A percentile compares a stretch with the other conserved stretches of the same genome.
phyloP scores from a whole-genome alignment of 257 asterid species.

The Ilex aquifolium region DNA sequence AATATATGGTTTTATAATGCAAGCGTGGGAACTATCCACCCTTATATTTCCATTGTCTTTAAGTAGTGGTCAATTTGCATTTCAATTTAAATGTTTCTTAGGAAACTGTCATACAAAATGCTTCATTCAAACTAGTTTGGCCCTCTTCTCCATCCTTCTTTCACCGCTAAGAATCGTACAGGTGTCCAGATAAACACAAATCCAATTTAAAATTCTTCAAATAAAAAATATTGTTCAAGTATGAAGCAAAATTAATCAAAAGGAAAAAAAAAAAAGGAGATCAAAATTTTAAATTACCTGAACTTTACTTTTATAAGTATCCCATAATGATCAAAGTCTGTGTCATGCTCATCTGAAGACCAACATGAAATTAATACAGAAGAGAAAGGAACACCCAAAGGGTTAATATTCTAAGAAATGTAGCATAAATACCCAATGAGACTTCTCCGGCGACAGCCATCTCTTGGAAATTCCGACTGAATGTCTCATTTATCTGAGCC shows the following conservation, averaged over 20 bases:
- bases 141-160: too few relatives aligned
- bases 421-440: conserved; percentile 49
- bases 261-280: conserved; percentile 4
- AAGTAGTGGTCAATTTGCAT: too few relatives aligned
- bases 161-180: too few relatives aligned
- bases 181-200: too few relatives aligned
- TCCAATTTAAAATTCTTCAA: too few relatives aligned
- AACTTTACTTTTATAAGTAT: conserved; percentile 90
- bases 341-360: conserved; percentile 70
- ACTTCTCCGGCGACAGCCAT: conserved; percentile 99
- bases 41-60: too few relatives aligned
- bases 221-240: background rate
- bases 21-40: too few relatives aligned
- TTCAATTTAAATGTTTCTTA: too few relatives aligned
- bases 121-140: too few relatives aligned
- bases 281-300: conserved; percentile 46
- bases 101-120: too few relatives aligned
- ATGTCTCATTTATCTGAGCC: conserved; percentile 69
- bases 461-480: conserved; percentile 84
- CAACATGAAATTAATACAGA: conserved; percentile 16
- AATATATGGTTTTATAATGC: too few relatives aligned
- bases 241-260: conserved; percentile 1
- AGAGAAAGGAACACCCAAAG: conserved; percentile 3
- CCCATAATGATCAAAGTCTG: conserved; percentile 85
- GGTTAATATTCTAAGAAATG: conserved; percentile 11